A percentile compares a stretch with the other conserved stretches of the same genome.
Conservation (phyloP, 1,139 yeast genomes). For the Magnusiomyces sp. region DNA sequence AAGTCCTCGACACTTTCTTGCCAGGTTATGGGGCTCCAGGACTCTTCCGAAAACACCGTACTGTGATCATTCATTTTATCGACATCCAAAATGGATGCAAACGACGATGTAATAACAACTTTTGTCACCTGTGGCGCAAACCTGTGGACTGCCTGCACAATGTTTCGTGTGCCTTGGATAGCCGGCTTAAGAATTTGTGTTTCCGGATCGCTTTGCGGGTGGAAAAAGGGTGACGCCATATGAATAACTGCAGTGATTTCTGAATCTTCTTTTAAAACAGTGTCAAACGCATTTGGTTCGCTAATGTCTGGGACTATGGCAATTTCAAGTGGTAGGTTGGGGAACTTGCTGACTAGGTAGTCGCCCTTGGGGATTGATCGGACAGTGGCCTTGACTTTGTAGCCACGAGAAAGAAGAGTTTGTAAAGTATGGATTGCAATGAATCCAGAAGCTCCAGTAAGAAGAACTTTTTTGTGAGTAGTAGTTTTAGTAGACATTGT, state of each 20-base stretch:
- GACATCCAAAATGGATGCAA: slow-evolving; percentile 17
- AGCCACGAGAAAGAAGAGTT: slow-evolving; percentile 31
- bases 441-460: slow-evolving; percentile 54
- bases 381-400: slow-evolving; percentile 50
- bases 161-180: slow-evolving; percentile 18
- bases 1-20: slow-evolving; percentile 25
- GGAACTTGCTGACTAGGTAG: slow-evolving; percentile 31
- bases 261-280: slow-evolving; percentile 39
- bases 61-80: slow-evolving; percentile 1
- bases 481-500: too few species aligned
- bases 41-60: slow-evolving; percentile 23
- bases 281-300: slow-evolving; percentile 41
- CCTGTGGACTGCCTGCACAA: slow-evolving; percentile 19
- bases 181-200: slow-evolving; percentile 21
- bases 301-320: slow-evolving; percentile 42
- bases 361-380: slow-evolving; percentile 43
- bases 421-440: slow-evolving; percentile 44
- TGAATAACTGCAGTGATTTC: slow-evolving; percentile 47
- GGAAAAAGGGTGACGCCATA: slow-evolving; percentile 44
- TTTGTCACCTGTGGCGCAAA: slow-evolving; percentile 18
- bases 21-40: slow-evolving; percentile 38
- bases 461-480: slow-evolving; percentile 30
- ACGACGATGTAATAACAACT: slow-evolving; percentile 23
- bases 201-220: slow-evolving; percentile 35
- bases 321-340: slow-evolving; percentile 29